phyloP scores from a whole-genome alignment of 306 rosid species.

The Geum urbanum region DNA sequence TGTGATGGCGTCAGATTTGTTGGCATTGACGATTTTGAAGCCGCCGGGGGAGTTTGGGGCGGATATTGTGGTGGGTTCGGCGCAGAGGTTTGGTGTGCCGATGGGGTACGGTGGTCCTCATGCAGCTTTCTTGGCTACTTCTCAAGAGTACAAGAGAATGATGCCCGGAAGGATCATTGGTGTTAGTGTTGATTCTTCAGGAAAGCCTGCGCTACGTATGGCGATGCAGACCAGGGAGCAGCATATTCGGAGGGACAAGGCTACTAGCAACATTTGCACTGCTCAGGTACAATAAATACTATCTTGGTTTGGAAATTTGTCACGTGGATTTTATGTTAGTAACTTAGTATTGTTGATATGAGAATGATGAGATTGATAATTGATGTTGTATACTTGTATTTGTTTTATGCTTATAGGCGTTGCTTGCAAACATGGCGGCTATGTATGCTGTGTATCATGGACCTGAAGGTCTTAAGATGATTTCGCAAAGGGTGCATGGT shows the following conservation, averaged over 20 bases:
- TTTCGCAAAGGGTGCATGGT: constrained; percentile 84
- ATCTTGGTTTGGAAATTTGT: constrained; percentile 2
- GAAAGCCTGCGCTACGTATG: constrained; percentile 92
- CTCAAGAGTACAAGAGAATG: constrained; percentile 99
- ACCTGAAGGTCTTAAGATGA: constrained; percentile 88
- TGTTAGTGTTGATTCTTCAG: constrained; percentile 86
- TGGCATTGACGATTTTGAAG: constrained; percentile 84
- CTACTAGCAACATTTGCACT: constrained; percentile 98
- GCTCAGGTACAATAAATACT: constrained; percentile 72
- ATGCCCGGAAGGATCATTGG: constrained; percentile 99
- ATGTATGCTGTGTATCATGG: constrained; percentile 99
- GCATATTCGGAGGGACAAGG: constrained; percentile 97
- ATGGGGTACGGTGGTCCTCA: constrained; percentile 99
- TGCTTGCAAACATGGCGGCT: constrained; percentile 99
- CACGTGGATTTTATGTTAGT: background rate
- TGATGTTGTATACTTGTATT: too few relatives aligned
- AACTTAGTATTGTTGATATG: background rate
- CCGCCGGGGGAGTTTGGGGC: constrained; percentile 98
- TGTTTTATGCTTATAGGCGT: constrained; percentile 45
- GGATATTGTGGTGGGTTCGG: constrained; percentile 96
- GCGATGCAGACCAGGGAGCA: constrained; percentile 99
- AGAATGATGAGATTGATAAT: too few relatives aligned
- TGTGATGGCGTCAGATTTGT: constrained; percentile 90
- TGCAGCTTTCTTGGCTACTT: constrained; percentile 97
- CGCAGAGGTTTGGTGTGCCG: constrained; percentile 97